Percentiles rank a stretch among this genome's conserved stretches.
Conservation (phyloP, 2,329 filamentous ascomycete species). For the Sporothrix schenckii region DNA sequence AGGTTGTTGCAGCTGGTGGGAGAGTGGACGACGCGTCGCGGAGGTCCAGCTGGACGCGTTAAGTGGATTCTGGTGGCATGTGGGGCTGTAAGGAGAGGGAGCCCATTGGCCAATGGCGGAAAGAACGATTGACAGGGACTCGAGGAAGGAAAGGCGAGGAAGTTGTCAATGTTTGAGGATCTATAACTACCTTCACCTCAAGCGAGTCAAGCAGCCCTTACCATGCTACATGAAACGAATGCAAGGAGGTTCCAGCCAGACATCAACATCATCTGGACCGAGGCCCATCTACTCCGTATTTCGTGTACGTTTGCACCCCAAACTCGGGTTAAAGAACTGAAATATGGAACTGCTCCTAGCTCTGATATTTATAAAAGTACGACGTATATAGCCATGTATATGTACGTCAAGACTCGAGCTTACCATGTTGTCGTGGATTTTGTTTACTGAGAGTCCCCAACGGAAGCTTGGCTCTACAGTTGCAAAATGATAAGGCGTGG, state of each 20-base stretch:
- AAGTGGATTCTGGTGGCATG: slow-evolving; percentile 29
- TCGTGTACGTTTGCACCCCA: too few species aligned
- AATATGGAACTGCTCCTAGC: too few species aligned
- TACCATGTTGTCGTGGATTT: background rate
- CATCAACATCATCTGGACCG: too few species aligned
- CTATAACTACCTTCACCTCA: too few species aligned
- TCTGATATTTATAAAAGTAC: too few species aligned
- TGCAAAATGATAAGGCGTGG: background rate
- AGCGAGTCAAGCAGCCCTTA: too few species aligned
- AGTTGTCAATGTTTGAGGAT: too few species aligned
- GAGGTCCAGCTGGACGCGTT: slow-evolving; percentile 29
- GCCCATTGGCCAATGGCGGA: slow-evolving; percentile 29
- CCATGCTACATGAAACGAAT: too few species aligned
- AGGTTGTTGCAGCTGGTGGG: slow-evolving; percentile 1
- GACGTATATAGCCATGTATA: too few species aligned
- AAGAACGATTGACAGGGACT: background rate
- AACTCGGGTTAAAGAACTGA: too few species aligned
- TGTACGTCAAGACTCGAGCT: background rate
- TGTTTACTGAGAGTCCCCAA: background rate
- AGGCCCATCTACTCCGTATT: too few species aligned
- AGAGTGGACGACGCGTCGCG: slow-evolving; percentile 26
- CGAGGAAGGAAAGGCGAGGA: background rate
- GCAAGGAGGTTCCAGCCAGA: too few species aligned
- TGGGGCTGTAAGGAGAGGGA: slow-evolving; percentile 8
- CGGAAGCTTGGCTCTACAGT: background rate